Percentiles rank a stretch among this genome's conserved stretches.
These are phyloP conservation scores for Kalanchoe fedtschenkoi DNA, from an alignment of 164 flowering plant genomes.

Conservation along the genomic window DNA sequence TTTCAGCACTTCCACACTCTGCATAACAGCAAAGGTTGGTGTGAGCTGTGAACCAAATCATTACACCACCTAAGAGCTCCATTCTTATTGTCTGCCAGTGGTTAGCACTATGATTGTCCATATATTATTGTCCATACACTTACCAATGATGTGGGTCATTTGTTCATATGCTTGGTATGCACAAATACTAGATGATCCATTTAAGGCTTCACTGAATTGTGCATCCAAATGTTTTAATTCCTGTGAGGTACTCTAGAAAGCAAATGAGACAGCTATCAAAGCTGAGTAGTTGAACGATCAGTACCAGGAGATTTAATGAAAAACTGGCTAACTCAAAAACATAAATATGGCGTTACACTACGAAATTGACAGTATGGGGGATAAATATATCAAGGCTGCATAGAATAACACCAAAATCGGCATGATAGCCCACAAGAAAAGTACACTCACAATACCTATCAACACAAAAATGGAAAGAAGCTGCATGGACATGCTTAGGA, in stretches of 20 bases:
- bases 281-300: not conserved
- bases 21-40: constrained; percentile 89
- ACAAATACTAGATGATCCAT: constrained; percentile 80
- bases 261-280: not conserved
- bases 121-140: constrained; percentile 82
- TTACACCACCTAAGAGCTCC: constrained; percentile 81
- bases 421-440: constrained; percentile 40
- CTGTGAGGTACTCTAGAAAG: constrained; percentile 76
- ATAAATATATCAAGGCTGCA: constrained; percentile 27
- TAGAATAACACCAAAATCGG: constrained; percentile 33
- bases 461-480: constrained; percentile 52
- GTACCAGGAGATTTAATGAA: not conserved
- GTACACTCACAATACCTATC: constrained; percentile 28
- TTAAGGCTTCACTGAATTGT: constrained; percentile 88
- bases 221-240: constrained; percentile 97
- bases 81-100: constrained; percentile 88
- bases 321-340: not conserved
- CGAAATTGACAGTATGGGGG: not conserved
- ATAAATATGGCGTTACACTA: not conserved
- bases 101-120: constrained; percentile 71
- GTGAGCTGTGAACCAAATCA: constrained; percentile 98
- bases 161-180: constrained; percentile 92
- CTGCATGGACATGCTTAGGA: constrained; percentile 58
- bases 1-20: constrained; percentile 56
- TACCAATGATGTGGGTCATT: constrained; percentile 73